phyloP scores from a whole-genome alignment of 768 basidiomycete species.

The Leccinellum albellum region DNA sequence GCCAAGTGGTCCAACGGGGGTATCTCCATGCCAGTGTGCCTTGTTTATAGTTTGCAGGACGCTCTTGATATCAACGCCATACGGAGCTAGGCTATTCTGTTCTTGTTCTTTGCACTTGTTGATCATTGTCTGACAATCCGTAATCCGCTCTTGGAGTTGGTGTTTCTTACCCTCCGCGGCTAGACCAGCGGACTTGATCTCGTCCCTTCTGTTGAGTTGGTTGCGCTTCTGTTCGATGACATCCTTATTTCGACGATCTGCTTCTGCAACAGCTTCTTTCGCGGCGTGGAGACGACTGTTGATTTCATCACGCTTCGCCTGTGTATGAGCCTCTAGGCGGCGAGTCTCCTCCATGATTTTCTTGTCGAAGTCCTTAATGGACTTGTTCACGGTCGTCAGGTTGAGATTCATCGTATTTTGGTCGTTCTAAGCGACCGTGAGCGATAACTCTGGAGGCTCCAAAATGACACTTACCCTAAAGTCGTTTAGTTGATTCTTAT shows the following conservation, averaged over 20 bases:
- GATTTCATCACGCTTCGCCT: conserved; percentile 59
- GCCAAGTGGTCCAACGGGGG: conserved; percentile 79
- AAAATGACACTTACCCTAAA: conserved; percentile 39
- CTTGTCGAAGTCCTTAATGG: conserved; percentile 36
- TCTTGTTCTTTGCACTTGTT: conserved; percentile 45
- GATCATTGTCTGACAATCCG: conserved; percentile 48
- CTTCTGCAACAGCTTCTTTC: conserved; percentile 35
- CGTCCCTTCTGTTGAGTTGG: conserved; percentile 28
- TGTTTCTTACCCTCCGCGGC: conserved; percentile 32
- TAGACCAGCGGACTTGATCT: conserved; percentile 34
- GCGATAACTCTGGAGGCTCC: not conserved
- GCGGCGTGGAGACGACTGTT: conserved; percentile 49
- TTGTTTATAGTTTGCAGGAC: conserved; percentile 52
- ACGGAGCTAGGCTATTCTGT: conserved; percentile 56
- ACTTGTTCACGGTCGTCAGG: conserved; percentile 31
- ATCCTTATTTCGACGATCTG: conserved; percentile 34
- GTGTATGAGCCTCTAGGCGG: conserved; percentile 53
- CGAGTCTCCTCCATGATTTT: conserved; percentile 53
- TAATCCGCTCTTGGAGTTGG: conserved; percentile 40
- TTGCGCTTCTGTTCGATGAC: conserved; percentile 34
- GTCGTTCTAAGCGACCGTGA: conserved; percentile 40
- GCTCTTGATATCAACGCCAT: conserved; percentile 56
- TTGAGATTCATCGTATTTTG: conserved; percentile 46
- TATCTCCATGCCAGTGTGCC: conserved; percentile 59
- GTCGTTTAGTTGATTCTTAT: conserved; percentile 41